Evolutionary conservation across 208 protist species (phyloP).

Genomic region (Wallacemonas sp.): DNA sequence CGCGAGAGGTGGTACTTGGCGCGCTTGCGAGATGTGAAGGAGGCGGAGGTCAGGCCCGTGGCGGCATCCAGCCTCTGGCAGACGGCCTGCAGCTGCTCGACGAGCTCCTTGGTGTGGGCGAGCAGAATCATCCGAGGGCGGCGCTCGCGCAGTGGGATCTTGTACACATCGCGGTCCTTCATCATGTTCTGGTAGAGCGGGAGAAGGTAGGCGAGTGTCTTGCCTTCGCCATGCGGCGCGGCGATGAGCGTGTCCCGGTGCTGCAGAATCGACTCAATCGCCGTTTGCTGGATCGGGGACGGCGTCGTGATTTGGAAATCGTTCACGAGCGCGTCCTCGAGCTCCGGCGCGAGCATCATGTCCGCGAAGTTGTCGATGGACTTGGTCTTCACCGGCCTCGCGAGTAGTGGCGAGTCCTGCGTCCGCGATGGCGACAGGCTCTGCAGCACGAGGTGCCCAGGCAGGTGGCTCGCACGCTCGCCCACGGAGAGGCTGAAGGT

Average conservation of each 20-base stretch:
- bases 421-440: constrained; percentile 62
- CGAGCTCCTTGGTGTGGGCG: constrained; percentile 70
- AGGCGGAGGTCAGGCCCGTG: constrained; percentile 57
- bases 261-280: constrained; percentile 74
- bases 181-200: constrained; percentile 88
- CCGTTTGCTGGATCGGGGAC: constrained; percentile 82
- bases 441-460: constrained; percentile 61
- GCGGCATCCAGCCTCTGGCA: constrained; percentile 54
- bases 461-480: constrained; percentile 62
- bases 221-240: constrained; percentile 85
- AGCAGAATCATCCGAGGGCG: constrained; percentile 86
- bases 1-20: constrained; percentile 67
- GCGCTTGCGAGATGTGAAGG: constrained; percentile 70
- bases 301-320: constrained; percentile 54
- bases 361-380: constrained; percentile 65
- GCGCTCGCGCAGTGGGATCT: constrained; percentile 79
- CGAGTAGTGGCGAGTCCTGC: constrained; percentile 46
- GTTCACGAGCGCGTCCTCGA: constrained; percentile 39
- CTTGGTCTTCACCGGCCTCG: constrained; percentile 66
- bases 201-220: constrained; percentile 81
- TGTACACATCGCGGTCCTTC: constrained; percentile 87
- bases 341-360: constrained; percentile 51
- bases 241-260: constrained; percentile 72
- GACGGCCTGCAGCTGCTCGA: constrained; percentile 69
- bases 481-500: constrained; percentile 73